These are phyloP conservation scores for Trametes villosa DNA, from an alignment of 768 basidiomycete genomes.

Conservation along the genomic window DNA sequence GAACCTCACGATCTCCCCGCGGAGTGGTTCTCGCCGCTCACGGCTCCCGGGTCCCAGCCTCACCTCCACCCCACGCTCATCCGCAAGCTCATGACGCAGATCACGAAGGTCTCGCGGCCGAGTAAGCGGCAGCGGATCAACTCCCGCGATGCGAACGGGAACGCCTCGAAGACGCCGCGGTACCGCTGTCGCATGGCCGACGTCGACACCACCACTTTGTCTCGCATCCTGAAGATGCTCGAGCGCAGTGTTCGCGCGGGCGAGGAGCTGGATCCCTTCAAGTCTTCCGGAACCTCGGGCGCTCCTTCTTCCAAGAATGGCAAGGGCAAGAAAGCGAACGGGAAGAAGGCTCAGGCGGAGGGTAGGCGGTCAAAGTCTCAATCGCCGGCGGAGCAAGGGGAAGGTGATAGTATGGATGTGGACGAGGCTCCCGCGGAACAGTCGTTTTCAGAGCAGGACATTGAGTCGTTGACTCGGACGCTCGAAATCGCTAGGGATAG, in stretches of 20 bases:
- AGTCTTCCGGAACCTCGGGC: slow-evolving; percentile 25
- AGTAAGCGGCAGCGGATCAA: slow-evolving; percentile 66
- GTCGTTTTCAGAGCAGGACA: slow-evolving; percentile 46
- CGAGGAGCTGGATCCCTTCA: slow-evolving; percentile 78
- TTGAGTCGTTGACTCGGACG: slow-evolving; percentile 53
- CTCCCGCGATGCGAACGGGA: slow-evolving; percentile 43
- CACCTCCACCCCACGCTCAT: slow-evolving; percentile 61
- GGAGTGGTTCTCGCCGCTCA: slow-evolving; percentile 68
- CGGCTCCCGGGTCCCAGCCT: slow-evolving; percentile 60
- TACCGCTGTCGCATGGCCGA: slow-evolving; percentile 64
- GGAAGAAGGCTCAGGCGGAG: slow-evolving; percentile 36
- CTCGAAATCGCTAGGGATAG: slow-evolving; percentile 73
- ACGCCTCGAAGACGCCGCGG: slow-evolving; percentile 44
- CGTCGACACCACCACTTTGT: slow-evolving; percentile 64
- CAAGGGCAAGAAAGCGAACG: slow-evolving; percentile 45
- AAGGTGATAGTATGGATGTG: slow-evolving; percentile 31
- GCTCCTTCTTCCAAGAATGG: slow-evolving; percentile 26
- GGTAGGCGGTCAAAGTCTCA: slow-evolving; percentile 49
- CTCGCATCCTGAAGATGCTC: slow-evolving; percentile 73
- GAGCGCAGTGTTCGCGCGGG: slow-evolving; percentile 79
- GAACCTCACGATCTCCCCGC: slow-evolving; percentile 54
- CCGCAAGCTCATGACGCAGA: slow-evolving; percentile 70
- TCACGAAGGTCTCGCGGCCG: slow-evolving; percentile 68
- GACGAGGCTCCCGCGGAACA: slow-evolving; percentile 23
- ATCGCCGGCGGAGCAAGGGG: slow-evolving; percentile 45